Percentiles rank a stretch among this genome's conserved stretches.
phyloP scores from a whole-genome alignment of 768 basidiomycete genomes.

The Termitomyces sp. region DNA sequence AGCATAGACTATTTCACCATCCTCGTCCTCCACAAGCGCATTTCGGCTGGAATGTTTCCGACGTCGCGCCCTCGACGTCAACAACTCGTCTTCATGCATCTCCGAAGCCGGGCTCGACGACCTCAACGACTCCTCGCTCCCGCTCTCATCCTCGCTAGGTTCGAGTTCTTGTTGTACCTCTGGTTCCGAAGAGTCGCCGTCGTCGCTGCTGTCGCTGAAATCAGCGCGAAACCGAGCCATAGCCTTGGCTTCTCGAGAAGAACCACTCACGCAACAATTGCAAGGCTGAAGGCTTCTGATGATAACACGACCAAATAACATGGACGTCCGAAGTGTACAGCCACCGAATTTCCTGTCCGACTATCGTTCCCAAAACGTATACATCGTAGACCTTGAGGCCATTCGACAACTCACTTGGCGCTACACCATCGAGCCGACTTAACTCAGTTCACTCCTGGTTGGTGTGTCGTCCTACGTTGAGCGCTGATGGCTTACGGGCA shows the following conservation, averaged over 20 bases:
- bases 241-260: slow-evolving; percentile 1
- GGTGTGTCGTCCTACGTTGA: neutral
- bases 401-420: neutral
- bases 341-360: too few species aligned
- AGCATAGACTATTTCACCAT: slow-evolving; percentile 39
- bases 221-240: slow-evolving; percentile 72
- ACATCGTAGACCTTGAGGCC: too few species aligned
- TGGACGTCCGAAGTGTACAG: too few species aligned
- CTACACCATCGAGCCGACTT: too few species aligned
- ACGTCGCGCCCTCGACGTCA: slow-evolving; percentile 19
- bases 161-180: slow-evolving; percentile 14
- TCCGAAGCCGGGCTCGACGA: slow-evolving; percentile 29
- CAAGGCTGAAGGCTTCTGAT: neutral
- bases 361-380: too few species aligned
- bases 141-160: slow-evolving; percentile 28
- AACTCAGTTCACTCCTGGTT: neutral
- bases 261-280: neutral
- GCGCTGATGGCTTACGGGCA: too few species aligned
- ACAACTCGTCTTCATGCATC: slow-evolving; percentile 48
- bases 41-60: slow-evolving; percentile 27
- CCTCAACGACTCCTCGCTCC: slow-evolving; percentile 29
- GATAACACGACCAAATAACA: neutral
- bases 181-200: slow-evolving; percentile 25
- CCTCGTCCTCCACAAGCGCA: slow-evolving; percentile 49
- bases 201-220: slow-evolving; percentile 54